phyloP scores from a whole-genome alignment of 805 yeast species.

The Barnettozyma sp. region DNA sequence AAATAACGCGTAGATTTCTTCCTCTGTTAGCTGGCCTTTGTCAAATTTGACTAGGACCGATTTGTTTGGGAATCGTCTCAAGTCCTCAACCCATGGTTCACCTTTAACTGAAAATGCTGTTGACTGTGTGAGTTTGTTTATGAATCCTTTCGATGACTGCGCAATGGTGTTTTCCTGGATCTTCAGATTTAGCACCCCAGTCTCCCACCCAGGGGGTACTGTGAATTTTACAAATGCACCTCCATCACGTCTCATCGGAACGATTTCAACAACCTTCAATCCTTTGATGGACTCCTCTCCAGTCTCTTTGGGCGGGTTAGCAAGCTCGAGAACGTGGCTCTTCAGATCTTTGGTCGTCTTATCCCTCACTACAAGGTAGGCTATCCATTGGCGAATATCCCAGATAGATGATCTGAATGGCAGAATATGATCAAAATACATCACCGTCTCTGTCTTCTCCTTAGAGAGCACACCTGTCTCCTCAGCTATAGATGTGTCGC shows the following conservation, averaged over 20 bases:
- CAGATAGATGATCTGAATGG: slow-evolving; percentile 39
- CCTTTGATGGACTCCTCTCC: slow-evolving; percentile 31
- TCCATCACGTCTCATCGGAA: slow-evolving; percentile 77
- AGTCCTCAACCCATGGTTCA: slow-evolving; percentile 92
- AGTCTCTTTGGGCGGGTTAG: slow-evolving; percentile 28
- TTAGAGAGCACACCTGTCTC: slow-evolving; percentile 53
- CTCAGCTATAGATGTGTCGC: slow-evolving; percentile 47
- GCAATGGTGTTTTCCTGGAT: slow-evolving; percentile 41
- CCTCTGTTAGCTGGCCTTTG: slow-evolving; percentile 73
- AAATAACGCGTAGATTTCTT: slow-evolving; percentile 70
- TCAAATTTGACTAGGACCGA: slow-evolving; percentile 62
- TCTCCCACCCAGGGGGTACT: slow-evolving; percentile 45
- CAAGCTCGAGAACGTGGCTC: slow-evolving; percentile 32
- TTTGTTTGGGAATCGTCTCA: slow-evolving; percentile 66
- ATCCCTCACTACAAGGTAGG: slow-evolving; percentile 30
- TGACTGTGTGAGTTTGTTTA: slow-evolving; percentile 42
- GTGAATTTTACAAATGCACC: slow-evolving; percentile 84
- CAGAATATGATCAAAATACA: slow-evolving; percentile 51
- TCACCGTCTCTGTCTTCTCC: slow-evolving; percentile 40
- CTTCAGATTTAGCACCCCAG: slow-evolving; percentile 45
- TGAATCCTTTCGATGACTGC: slow-evolving; percentile 31
- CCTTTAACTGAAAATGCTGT: slow-evolving; percentile 76
- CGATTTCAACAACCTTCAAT: slow-evolving; percentile 48
- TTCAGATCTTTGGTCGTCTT: slow-evolving; percentile 34
- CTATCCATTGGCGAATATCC: slow-evolving; percentile 40